Percentiles rank a stretch among this genome's conserved stretches.
These are phyloP conservation scores for Yamadazyma dendronema DNA, from an alignment of 1,139 yeast genomes.

Conservation along the genomic window DNA sequence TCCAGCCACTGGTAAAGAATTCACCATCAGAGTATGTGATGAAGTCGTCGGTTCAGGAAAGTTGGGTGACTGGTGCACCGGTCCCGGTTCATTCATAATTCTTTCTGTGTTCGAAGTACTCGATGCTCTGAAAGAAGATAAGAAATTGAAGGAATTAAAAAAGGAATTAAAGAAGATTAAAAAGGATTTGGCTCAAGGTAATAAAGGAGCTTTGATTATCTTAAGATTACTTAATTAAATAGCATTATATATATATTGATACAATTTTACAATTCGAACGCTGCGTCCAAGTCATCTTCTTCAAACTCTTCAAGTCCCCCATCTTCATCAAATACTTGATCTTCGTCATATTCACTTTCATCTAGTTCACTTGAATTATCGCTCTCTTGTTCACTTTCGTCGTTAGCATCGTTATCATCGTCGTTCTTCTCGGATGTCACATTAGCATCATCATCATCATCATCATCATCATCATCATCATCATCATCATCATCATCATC, in stretches of 20 bases:
- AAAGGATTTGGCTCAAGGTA: constrained; percentile 47
- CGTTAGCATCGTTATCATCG: constrained; percentile 17
- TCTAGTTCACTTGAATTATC: constrained; percentile 9
- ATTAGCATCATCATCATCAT: constrained; percentile 9
- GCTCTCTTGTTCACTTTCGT: constrained; percentile 1
- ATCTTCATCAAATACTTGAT: constrained; percentile 16
- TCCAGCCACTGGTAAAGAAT: constrained; percentile 59
- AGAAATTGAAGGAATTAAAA: constrained; percentile 44
- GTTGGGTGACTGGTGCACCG: constrained; percentile 67
- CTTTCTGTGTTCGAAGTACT: constrained; percentile 66
- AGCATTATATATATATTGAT: constrained; percentile 7
- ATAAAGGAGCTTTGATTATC: constrained; percentile 80
- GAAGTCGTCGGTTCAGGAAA: constrained; percentile 44
- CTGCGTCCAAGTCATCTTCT: constrained; percentile 13
- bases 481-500: constrained; percentile 1
- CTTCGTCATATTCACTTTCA: constrained; percentile 17
- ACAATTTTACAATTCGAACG: constrained; percentile 11
- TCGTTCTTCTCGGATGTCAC: neutral
- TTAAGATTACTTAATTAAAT: constrained; percentile 31
- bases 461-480: neutral
- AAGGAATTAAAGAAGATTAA: constrained; percentile 54
- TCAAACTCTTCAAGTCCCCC: constrained; percentile 18
- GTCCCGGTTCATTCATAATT: constrained; percentile 79
- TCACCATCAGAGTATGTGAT: constrained; percentile 56
- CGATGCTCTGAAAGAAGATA: constrained; percentile 27